Percentiles rank a stretch among this genome's conserved stretches.
phyloP scores from a whole-genome alignment of 306 rosid species.

The Canavalia gladiata region DNA sequence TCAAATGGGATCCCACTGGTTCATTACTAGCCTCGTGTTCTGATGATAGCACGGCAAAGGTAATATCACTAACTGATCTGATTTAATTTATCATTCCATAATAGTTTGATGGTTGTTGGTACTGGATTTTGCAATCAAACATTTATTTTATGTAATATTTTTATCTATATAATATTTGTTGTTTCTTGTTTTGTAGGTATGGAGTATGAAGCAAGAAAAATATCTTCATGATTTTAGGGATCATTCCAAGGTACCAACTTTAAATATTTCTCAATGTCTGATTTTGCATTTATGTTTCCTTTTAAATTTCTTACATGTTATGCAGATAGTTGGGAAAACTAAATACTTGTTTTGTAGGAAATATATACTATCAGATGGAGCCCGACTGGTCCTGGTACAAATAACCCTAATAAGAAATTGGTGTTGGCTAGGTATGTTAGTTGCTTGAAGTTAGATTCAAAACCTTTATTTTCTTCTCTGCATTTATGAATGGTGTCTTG shows the following conservation, averaged over 20 bases:
- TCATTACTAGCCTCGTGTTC: conserved; percentile 92
- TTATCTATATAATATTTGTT: too few relatives aligned
- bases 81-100: neutral
- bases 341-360: conserved; percentile 65
- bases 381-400: conserved; percentile 89
- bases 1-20: conserved; percentile 99
- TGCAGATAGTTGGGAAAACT: conserved; percentile 19
- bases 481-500: neutral
- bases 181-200: conserved; percentile 68
- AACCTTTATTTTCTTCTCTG: conserved; percentile 19
- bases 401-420: conserved; percentile 75
- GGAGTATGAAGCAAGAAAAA: conserved; percentile 94
- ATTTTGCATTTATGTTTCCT: conserved; percentile 16
- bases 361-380: conserved; percentile 97
- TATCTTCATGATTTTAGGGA: conserved; percentile 87
- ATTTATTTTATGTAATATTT: neutral
- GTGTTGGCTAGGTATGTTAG: conserved; percentile 85
- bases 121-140: neutral
- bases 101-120: neutral
- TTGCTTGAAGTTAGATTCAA: conserved; percentile 15
- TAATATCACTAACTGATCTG: conserved; percentile 41
- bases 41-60: conserved; percentile 95
- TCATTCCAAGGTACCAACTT: conserved; percentile 82
- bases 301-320: conserved; percentile 8
- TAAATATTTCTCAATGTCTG: neutral